A percentile compares a stretch with the other conserved stretches of the same genome.
Conservation (phyloP, 805 yeast genomes). For the Blastobotrys terrestris region DNA sequence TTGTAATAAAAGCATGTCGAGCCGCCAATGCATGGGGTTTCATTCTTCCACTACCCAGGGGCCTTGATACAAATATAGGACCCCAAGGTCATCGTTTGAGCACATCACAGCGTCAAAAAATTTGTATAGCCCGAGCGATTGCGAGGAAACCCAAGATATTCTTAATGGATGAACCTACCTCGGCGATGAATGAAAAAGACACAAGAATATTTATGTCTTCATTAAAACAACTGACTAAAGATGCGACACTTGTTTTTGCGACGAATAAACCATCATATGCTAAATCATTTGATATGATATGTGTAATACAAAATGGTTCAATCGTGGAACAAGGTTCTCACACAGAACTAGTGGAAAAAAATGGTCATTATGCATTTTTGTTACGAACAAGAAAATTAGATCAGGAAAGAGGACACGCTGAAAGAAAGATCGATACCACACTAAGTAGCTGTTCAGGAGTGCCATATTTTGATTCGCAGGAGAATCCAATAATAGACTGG, state of each 20-base stretch:
- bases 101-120: conserved; percentile 74
- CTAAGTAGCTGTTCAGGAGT: background rate
- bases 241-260: conserved; percentile 77
- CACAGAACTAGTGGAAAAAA: conserved; percentile 37
- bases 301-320: conserved; percentile 54
- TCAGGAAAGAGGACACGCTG: background rate
- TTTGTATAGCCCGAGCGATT: conserved; percentile 70
- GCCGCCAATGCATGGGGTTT: conserved; percentile 57
- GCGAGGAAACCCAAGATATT: conserved; percentile 59
- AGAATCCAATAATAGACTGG: background rate
- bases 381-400: conserved; percentile 17
- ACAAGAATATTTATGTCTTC: conserved; percentile 73
- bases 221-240: conserved; percentile 55
- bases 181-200: conserved; percentile 62
- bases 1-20: conserved; percentile 37
- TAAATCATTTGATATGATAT: conserved; percentile 53
- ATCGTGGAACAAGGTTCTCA: conserved; percentile 57
- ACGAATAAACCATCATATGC: conserved; percentile 79
- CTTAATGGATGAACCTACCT: conserved; percentile 64
- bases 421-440: background rate
- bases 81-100: conserved; percentile 53
- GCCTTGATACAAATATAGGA: conserved; percentile 53
- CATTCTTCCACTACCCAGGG: conserved; percentile 50
- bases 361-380: conserved; percentile 30
- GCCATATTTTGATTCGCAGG: background rate